Evolutionary conservation across 306 rosid genomes (phyloP).

Genomic region (Clitoria ternatea): DNA sequence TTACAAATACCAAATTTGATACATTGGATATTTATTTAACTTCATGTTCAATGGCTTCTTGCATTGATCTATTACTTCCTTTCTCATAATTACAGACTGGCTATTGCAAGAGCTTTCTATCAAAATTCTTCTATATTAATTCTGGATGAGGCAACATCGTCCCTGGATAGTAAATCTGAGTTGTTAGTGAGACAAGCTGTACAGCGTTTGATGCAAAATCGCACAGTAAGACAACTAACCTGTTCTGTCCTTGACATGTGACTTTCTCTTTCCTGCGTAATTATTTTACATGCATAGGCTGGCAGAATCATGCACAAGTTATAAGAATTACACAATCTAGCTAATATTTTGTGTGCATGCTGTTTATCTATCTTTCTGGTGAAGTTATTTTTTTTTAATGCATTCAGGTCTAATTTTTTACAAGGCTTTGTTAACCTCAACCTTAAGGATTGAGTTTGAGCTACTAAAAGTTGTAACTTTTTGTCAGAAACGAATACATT

Average conservation of each 20-base stretch:
- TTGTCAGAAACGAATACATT: too few species aligned
- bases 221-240: constrained; percentile 47
- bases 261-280: background rate
- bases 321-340: constrained; percentile 6
- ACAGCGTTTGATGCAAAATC: constrained; percentile 71
- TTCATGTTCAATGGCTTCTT: too few species aligned
- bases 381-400: background rate
- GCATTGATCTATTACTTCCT: background rate
- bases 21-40: background rate
- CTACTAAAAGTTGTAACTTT: too few species aligned
- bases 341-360: background rate
- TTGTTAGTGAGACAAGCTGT: constrained; percentile 71
- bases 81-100: constrained; percentile 51
- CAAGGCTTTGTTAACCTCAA: too few species aligned
- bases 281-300: background rate
- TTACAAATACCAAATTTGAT: background rate
- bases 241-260: background rate
- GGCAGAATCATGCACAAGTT: background rate
- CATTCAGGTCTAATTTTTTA: background rate
- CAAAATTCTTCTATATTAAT: constrained; percentile 71
- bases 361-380: background rate
- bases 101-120: constrained; percentile 85
- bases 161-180: constrained; percentile 83
- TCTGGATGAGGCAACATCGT: constrained; percentile 91
- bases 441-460: too few species aligned